Percentiles rank a stretch among this genome's conserved stretches.
phyloP scores from a whole-genome alignment of 2,329 filamentous ascomycete species.

The Zopfia rhizophila region DNA sequence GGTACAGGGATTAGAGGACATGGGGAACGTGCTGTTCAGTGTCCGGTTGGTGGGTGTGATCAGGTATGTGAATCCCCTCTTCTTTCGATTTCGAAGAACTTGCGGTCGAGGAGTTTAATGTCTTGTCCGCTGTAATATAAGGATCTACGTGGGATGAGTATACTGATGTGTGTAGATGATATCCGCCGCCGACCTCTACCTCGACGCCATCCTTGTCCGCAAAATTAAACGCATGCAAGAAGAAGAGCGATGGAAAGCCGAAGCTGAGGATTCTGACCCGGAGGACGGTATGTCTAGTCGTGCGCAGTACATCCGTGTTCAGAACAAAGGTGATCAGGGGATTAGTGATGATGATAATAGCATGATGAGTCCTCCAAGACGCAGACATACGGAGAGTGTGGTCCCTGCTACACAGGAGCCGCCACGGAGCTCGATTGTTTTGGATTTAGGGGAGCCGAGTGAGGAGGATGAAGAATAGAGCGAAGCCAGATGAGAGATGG shows the following conservation, averaged over 20 bases:
- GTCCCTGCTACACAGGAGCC: slow-evolving; percentile 23
- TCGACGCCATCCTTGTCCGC: slow-evolving; percentile 45
- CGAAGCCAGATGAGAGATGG: too few species aligned
- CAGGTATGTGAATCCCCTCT: slow-evolving; percentile 46
- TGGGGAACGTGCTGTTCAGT: slow-evolving; percentile 59
- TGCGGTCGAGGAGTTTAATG: too few species aligned
- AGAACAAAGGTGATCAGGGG: too few species aligned
- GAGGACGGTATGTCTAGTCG: too few species aligned
- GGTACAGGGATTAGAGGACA: slow-evolving; percentile 20
- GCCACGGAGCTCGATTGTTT: slow-evolving; percentile 28
- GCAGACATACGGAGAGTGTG: too few species aligned
- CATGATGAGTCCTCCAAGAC: too few species aligned
- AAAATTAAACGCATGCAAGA: slow-evolving; percentile 51
- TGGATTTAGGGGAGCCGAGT: slow-evolving; percentile 35
- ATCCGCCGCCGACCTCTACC: slow-evolving; percentile 37
- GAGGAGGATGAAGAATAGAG: slow-evolving; percentile 24
- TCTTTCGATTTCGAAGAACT: not conserved
- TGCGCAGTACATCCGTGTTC: too few species aligned
- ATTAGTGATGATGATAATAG: too few species aligned
- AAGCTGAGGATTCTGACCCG: slow-evolving; percentile 41
- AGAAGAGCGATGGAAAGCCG: slow-evolving; percentile 33
- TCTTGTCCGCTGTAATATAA: not conserved
- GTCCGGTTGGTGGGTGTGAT: slow-evolving; percentile 73
- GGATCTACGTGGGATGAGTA: not conserved
- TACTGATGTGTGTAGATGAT: slow-evolving; percentile 39